Evolutionary conservation across 2,329 filamentous ascomycete species (phyloP).

Genomic region (Aspergillus pseudonomiae): DNA sequence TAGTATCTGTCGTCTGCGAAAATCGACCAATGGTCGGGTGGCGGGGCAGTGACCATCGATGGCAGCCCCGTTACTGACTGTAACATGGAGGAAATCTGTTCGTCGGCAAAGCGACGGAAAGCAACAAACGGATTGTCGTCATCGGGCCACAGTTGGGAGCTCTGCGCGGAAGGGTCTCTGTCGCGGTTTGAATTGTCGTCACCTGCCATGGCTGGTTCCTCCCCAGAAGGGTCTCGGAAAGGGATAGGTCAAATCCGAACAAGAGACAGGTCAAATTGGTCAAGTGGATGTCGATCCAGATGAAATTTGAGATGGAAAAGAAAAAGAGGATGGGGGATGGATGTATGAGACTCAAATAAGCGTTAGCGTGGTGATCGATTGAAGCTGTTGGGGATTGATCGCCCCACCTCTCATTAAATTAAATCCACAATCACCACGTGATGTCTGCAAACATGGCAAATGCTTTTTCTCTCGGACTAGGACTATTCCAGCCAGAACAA

Average conservation of each 20-base stretch:
- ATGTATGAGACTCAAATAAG: constrained; percentile 6
- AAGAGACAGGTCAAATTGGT: background rate
- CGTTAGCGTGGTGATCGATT: constrained; percentile 17
- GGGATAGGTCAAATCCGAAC: too few relatives aligned
- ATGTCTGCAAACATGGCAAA: constrained; percentile 9
- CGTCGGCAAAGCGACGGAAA: constrained; percentile 64
- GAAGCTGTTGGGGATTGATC: constrained; percentile 39
- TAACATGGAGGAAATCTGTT: constrained; percentile 58
- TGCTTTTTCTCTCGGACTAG: background rate
- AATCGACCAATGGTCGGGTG: constrained; percentile 38
- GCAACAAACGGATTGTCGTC: constrained; percentile 60
- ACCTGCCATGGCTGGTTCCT: constrained; percentile 25
- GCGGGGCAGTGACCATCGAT: constrained; percentile 35
- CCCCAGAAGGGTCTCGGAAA: background rate
- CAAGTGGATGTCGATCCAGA: background rate
- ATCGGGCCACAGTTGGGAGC: constrained; percentile 29
- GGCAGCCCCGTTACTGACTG: constrained; percentile 55
- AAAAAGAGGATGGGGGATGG: constrained; percentile 5
- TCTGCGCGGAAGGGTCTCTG: constrained; percentile 17
- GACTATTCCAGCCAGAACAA: too few relatives aligned
- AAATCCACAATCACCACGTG: constrained; percentile 33
- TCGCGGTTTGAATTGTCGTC: constrained; percentile 22
- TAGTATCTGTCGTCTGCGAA: constrained; percentile 37
- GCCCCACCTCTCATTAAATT: constrained; percentile 25
- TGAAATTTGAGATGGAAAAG: constrained; percentile 2